Evolutionary conservation across 495 filamentous ascomycete genomes (phyloP), one percentile per base, ranked within the genome.

Genomic region (Pseudoneurospora amorphoporcata): DNA sequence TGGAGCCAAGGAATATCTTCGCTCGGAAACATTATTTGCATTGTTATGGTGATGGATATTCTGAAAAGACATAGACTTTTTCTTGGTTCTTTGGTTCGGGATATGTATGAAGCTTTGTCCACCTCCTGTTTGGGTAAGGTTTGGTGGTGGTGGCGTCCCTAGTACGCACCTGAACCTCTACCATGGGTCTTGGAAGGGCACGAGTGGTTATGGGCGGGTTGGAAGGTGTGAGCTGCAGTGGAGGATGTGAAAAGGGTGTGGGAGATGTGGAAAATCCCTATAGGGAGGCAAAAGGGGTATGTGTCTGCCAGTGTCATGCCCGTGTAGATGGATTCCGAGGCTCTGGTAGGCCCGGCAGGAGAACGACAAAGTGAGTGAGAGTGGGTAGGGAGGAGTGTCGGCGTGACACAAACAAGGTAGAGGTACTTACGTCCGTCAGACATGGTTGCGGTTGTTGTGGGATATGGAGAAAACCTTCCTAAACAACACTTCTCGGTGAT

Each of bases 361-460:
- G 39, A 68, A 32, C 19, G 76, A 39, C 35, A 69, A 69, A 53
- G 68, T 43, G 42, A 68, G 35, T 37, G 6, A 53, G 19, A 41
- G 68, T 32, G 23, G 53, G 39, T 71, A 72, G 53, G 16, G 47
- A 37, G 39, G 68, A 38, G 23, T 9, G 40, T 37, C 35, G 65
- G 65, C 10, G 39, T 42, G 43, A 37, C 29, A 35, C 8, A 32
- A 7, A 37, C 53, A 40, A 53, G 42, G 69, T 41, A 81, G 38
- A 53, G 42, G 69, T 41, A 81, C 79, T 39, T 79, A 81, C 79
- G 76, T 76, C 79, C 79, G 75, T 81, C 79, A 41, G 77, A 68
- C 79, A 81, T 81, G 32, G 69, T 77, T 47, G 58, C 72, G 29
- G 53, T 65, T 29, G 53, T 17, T 7, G 17, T 65, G 32, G 14